These are phyloP conservation scores for Xylaria polymorpha DNA, from an alignment of 2,329 filamentous ascomycete genomes.

Conservation along the genomic window DNA sequence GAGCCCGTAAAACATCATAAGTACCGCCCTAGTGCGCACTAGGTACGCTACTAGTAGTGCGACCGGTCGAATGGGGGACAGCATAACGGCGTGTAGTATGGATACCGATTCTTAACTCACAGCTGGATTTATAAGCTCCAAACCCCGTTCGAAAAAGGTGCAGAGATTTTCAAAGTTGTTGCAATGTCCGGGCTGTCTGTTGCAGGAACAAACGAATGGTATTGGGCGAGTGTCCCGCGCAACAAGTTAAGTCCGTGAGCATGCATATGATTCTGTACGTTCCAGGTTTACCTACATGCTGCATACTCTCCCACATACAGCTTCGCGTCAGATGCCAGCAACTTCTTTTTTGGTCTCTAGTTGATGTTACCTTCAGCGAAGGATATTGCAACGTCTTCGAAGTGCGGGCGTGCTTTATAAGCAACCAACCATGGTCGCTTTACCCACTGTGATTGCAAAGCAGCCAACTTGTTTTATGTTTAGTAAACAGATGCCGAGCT, in stretches of 20 bases:
- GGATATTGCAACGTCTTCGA: conserved; percentile 31
- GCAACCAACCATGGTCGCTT: conserved; percentile 2
- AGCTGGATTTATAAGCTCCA: conserved; percentile 36
- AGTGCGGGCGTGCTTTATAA: conserved; percentile 29
- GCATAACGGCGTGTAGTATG: too few species aligned
- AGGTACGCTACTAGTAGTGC: background rate
- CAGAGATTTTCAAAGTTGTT: conserved; percentile 14
- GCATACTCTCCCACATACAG: conserved; percentile 26
- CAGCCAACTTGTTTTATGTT: background rate
- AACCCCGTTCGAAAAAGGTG: conserved; percentile 16
- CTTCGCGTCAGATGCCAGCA: conserved; percentile 7
- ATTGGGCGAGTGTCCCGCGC: background rate
- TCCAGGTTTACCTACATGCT: conserved; percentile 15
- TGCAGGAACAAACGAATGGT: background rate
- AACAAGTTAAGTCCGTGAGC: background rate
- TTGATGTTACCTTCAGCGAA: conserved; percentile 26
- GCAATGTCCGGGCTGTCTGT: conserved; percentile 15
- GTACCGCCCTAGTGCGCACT: background rate
- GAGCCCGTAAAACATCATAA: conserved; percentile 11
- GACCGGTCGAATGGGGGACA: background rate
- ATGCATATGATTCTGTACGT: conserved; percentile 3
- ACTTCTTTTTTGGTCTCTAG: conserved; percentile 15
- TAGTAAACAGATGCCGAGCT: conserved; percentile 11
- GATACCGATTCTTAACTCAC: background rate
- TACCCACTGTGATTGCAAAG: conserved; percentile 11